Base-by-base conservation (phyloP, 495 filamentous ascomycete genomes). In the Tuber melanosporum region DNA sequence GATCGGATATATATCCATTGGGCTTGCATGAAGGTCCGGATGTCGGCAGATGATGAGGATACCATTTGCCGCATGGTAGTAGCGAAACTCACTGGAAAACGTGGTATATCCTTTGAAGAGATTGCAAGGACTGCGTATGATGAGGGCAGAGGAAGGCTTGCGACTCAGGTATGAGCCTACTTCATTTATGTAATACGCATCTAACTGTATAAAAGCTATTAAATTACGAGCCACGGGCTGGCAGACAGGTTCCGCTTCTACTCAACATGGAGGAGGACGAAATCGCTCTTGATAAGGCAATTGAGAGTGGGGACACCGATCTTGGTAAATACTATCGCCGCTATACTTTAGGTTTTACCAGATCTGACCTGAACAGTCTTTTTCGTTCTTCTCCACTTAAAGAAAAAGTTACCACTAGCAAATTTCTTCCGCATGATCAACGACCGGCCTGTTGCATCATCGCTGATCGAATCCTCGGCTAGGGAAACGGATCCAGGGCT, bases 41-140 rank as follows among this genome's bases (percentile, higher is more conserved):
- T 91, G 7, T 94, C 94, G 1, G 88, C 91, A 7, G 93, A 92
- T 70, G 91, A 95, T 77, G 96, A 98, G 82, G 94, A 95, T 73
- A 89, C 90, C 4, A 93, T 98, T 71, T 97, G 94, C 86, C 89
- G 89, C 43, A 88, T 92, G 71, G 93, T 99, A 70, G 95, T 98
- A 7, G 89, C 91, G 77, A 93, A 94, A 82, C 88, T 99, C 3
- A 88, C 91, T 0, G 92, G 92, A 26, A 96, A 97, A 82, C 91
- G 90, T 0, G 94, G 94, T 0, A 95, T 99, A 74, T 97, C 95
- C 0, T 99, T 97, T 80, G 95, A 98, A 81, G 87, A 91, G 44
- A 97, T 99, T 79, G 96, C 95, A 12, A 91, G 93, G 71, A 91
- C 95, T n/a, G 95, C 95, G 1, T 96, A 97, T 82, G 94, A 98